Base-by-base conservation (phyloP, 805 yeast genomes). In the Wickerhamiella galacta region DNA sequence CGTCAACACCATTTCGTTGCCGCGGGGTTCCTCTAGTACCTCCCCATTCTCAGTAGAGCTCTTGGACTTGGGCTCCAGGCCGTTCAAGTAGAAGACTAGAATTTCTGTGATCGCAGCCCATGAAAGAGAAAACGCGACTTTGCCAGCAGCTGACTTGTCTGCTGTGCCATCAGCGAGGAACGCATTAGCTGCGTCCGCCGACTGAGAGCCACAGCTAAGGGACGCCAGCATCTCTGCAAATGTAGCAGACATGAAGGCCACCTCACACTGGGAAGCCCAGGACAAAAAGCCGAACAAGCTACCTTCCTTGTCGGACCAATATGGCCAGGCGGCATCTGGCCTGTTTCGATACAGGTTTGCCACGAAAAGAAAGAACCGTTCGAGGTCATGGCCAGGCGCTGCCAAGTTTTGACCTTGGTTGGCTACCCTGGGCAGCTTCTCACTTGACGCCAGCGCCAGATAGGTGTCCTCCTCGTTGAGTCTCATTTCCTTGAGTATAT, bases 221-320 rank as follows among this genome's bases (percentile, higher is more conserved):
- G 90, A 75, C 2, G 92, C 73, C 36, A 87, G 59, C 64, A 87
- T 67, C 36, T 81, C 63, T 41, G 85, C 72, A 46, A 75, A 82
- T 0, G 93, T 69, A 0, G 96, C 77, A 32, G 81, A 69, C 58
- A 83, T 80, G 31, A 82, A 60, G 1, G 53, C 41, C 11, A 81
- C 81, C 39, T 74, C 82, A 45, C 79, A 73, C 38, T 70, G 72
- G 2, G 90, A 63, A 0, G 93, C 92, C 96, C 96, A 90, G 35
- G 69, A 70, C 25, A 87, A 60, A 42, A 90, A 85, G 0, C 94
- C 95, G 46, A 70, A 64, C 2, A 81, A 60, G 36, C 73, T 72
- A 10, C 75, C 67, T 33, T 66, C 72, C 14, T 67, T 58, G 40
- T 76, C 80, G 9, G 54, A 51, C 93, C 94, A 85, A 47, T 80